Evolutionary conservation across 2,329 filamentous ascomycete genomes (phyloP).

Genomic region (Thelonectria olida): DNA sequence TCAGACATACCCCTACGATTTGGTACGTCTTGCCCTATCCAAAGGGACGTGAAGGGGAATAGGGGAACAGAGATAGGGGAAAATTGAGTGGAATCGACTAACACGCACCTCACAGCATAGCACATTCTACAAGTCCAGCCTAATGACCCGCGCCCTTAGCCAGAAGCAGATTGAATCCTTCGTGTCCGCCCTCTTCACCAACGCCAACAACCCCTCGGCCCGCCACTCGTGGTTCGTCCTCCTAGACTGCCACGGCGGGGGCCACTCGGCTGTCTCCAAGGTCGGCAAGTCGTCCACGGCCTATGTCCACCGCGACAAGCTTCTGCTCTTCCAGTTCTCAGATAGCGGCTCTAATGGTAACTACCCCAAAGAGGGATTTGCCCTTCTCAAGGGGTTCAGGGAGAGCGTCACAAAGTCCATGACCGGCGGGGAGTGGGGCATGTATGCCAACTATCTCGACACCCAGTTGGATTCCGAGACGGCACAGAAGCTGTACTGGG

Average conservation of each 20-base stretch:
- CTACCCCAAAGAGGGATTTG: conserved; percentile 47
- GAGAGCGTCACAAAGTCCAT: conserved; percentile 42
- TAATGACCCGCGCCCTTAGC: conserved; percentile 40
- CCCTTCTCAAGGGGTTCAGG: conserved; percentile 46
- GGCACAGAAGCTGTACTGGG: conserved; percentile 50
- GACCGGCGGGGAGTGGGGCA: conserved; percentile 45
- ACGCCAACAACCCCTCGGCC: conserved; percentile 19
- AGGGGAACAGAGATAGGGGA: not conserved
- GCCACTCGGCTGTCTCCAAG: conserved; percentile 48
- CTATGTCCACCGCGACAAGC: conserved; percentile 53
- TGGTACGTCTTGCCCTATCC: conserved; percentile 18
- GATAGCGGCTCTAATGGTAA: conserved; percentile 46
- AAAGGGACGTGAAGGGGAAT: too few relatives aligned
- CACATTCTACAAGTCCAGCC: conserved; percentile 43
- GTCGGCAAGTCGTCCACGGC: conserved; percentile 41
- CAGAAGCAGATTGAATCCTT: conserved; percentile 34
- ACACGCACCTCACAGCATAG: conserved; percentile 36
- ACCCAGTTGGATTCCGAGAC: conserved; percentile 44
- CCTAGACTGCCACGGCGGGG: conserved; percentile 45
- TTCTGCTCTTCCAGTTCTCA: conserved; percentile 61
- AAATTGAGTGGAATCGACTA: not conserved
- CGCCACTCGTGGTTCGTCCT: conserved; percentile 35
- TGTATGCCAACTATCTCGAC: conserved; percentile 55
- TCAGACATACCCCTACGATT: conserved; percentile 37
- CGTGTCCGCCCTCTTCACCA: conserved; percentile 27